Evolutionary conservation across 306 rosid species (phyloP), one percentile per base, ranked within the genome.

Genomic region (Quercus wislizeni): DNA sequence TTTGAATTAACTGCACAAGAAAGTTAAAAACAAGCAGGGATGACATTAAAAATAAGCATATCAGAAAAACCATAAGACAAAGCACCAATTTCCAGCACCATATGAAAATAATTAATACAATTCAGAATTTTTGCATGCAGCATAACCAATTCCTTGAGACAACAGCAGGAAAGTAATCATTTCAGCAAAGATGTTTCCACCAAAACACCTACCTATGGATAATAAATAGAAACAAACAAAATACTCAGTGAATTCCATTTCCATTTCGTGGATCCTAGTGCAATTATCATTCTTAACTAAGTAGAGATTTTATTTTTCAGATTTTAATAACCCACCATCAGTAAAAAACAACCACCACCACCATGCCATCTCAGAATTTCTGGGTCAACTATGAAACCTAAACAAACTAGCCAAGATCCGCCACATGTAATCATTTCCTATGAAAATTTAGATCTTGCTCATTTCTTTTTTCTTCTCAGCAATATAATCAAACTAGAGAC

Each of bases 1-100:
- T 64, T 38, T 54, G 5, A 56, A 69, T 78, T 63, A 3, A 57
- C 96, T 89, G 86, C 81, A 78, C 75, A 61, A 73, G 78, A 18
- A 6, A 79, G 11, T 10, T 78, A 14, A 43, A 35, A 35, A 2
- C 64, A 15, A 55, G 62, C 46, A 83, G 69, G 80, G 70, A 67
- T 25, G 65, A 27, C 18, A 76, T 71, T 17, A 35, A 46, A 14
- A 74, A 69, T 74, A 76, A 61, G 78, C 20, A 75, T 68, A 75
- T 68, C 56, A 83, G 49, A 76, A 64, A 28, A 49, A 55, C 28
- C 6, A 55, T 9, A n/a, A 52, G 57, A 20, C 31, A 51, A 77
- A 54, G 54, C 79, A 79, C 61, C 31, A 11, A 30, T 10, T 55
- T 7, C 74, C 21, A 0, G 17, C 20, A 0, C 20, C 11, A 28